phyloP scores from a whole-genome alignment of 192 early-diverging fungal genomes.

The Mortierella claussenii region DNA sequence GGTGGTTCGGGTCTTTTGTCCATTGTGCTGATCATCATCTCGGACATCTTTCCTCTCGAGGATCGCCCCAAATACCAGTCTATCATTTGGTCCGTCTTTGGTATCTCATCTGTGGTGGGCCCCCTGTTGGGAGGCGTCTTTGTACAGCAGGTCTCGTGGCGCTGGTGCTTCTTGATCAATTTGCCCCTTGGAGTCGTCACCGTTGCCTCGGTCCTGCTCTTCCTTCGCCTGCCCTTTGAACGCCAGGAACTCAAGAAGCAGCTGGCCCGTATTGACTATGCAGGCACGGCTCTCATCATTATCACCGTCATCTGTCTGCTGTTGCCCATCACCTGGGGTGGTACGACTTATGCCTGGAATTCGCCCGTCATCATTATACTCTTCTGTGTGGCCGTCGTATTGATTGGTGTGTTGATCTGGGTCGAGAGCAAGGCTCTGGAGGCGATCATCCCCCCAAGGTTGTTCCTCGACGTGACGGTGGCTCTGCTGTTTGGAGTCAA shows the following conservation, averaged over 20 bases:
- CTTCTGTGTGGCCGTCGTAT: conserved; percentile 57
- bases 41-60: conserved; percentile 86
- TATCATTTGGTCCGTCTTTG: conserved; percentile 84
- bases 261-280: conserved; percentile 73
- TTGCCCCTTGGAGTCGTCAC: conserved; percentile 82
- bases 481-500: conserved; percentile 68
- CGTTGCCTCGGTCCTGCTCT: conserved; percentile 62
- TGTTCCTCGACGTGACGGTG: conserved; percentile 71
- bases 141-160: conserved; percentile 73
- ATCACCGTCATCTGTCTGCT: conserved; percentile 69
- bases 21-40: conserved; percentile 82
- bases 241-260: conserved; percentile 67
- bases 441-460: conserved; percentile 77
- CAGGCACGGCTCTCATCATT: conserved; percentile 63
- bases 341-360: conserved; percentile 75
- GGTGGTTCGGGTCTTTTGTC: conserved; percentile 84
- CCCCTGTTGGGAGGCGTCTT: conserved; percentile 90
- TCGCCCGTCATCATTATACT: conserved; percentile 67
- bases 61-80: conserved; percentile 91
- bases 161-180: conserved; percentile 89
- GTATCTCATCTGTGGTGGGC: conserved; percentile 80
- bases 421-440: conserved; percentile 75
- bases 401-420: conserved; percentile 65
- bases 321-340: conserved; percentile 80
- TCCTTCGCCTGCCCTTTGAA: conserved; percentile 68